phyloP scores from a whole-genome alignment of 176 grass and related monocot genomes.

The Phoenix roebelenii region DNA sequence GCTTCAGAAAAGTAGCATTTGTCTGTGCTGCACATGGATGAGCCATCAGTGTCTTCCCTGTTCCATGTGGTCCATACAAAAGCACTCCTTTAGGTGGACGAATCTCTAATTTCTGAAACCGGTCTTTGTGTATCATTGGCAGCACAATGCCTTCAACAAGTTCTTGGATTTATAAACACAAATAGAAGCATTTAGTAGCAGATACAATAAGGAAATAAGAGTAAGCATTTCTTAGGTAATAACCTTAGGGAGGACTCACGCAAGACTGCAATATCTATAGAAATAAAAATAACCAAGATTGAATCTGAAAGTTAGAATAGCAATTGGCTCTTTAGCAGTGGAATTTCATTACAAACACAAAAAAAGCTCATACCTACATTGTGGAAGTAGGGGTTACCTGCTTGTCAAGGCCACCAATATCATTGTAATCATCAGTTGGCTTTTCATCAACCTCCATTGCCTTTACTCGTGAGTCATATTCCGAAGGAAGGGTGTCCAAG shows the following conservation, averaged over 20 bases:
- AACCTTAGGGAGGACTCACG: too few species aligned
- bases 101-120: conserved; percentile 85
- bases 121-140: conserved; percentile 86
- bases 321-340: too few species aligned
- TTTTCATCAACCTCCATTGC: conserved; percentile 95
- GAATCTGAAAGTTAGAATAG: too few species aligned
- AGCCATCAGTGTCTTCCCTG: conserved; percentile 93
- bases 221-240: too few species aligned
- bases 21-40: conserved; percentile 91
- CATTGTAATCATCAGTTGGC: conserved; percentile 88
- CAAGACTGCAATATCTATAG: too few species aligned
- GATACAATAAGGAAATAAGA: background rate
- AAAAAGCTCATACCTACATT: too few species aligned
- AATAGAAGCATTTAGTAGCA: conserved; percentile 10
- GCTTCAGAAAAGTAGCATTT: conserved; percentile 88
- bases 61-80: conserved; percentile 91
- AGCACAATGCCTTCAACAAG: conserved; percentile 88
- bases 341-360: too few species aligned
- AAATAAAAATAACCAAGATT: too few species aligned
- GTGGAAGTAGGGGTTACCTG: conserved; percentile 35
- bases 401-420: conserved; percentile 87
- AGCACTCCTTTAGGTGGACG: conserved; percentile 89
- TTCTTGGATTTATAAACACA: conserved; percentile 72
- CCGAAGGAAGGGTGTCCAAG: conserved; percentile 69
- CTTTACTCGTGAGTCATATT: conserved; percentile 85